Evolutionary conservation across 768 basidiomycete genomes (phyloP).

Genomic region (Boletus subcaerulescens): DNA sequence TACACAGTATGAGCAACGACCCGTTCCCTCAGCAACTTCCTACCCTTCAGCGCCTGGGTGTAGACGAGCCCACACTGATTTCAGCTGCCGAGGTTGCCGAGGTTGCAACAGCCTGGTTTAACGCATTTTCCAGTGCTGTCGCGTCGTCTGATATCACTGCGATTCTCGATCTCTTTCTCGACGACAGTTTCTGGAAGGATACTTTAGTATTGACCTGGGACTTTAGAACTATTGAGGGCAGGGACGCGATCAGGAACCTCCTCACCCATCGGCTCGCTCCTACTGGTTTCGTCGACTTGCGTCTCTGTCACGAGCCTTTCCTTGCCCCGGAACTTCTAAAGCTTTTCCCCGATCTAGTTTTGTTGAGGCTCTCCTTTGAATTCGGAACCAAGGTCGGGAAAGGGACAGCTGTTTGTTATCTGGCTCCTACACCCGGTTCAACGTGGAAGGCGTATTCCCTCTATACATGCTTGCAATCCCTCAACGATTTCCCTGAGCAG

Average conservation of each 20-base stretch:
- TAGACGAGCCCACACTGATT: slow-evolving; percentile 18
- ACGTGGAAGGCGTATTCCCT: slow-evolving; percentile 60
- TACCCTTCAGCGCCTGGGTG: slow-evolving; percentile 28
- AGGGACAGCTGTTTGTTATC: slow-evolving; percentile 51
- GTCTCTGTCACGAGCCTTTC: slow-evolving; percentile 19
- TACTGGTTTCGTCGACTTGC: slow-evolving; percentile 17
- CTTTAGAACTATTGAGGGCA: slow-evolving; percentile 48
- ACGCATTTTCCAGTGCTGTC: slow-evolving; percentile 22
- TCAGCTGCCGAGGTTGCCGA: slow-evolving; percentile 20
- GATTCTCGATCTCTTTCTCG: slow-evolving; percentile 29
- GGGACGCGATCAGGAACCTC: slow-evolving; percentile 37
- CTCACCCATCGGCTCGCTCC: slow-evolving; percentile 34
- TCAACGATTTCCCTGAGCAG: slow-evolving; percentile 56
- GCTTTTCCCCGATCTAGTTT: slow-evolving; percentile 52
- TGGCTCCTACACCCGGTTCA: slow-evolving; percentile 43
- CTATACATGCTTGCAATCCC: slow-evolving; percentile 57
- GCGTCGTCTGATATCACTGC: slow-evolving; percentile 10
- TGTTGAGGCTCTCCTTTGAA: slow-evolving; percentile 54
- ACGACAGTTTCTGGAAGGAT: slow-evolving; percentile 49
- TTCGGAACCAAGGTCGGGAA: slow-evolving; percentile 51
- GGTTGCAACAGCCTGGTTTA: slow-evolving; percentile 25
- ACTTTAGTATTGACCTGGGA: slow-evolving; percentile 54
- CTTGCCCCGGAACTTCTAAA: slow-evolving; percentile 33
- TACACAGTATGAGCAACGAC: slow-evolving; percentile 15
- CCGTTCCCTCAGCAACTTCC: slow-evolving; percentile 27